phyloP scores from a whole-genome alignment of 352 stramenopile genomes.

The Globisporangium irregulare region DNA sequence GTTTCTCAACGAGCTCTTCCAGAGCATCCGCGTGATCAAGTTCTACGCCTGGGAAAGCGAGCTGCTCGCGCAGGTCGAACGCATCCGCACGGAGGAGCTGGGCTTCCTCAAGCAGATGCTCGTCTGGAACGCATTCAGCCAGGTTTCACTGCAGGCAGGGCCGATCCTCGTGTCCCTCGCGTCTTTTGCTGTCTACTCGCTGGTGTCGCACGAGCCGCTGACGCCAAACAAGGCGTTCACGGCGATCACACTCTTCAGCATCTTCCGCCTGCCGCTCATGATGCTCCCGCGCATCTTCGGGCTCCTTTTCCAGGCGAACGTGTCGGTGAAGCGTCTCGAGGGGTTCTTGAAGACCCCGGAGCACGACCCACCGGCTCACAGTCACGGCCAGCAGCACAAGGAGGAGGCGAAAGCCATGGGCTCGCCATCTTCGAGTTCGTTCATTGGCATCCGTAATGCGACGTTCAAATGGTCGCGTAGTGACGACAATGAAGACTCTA shows the following conservation, averaged over 20 bases:
- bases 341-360: conserved; percentile 41
- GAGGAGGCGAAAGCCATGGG: neutral
- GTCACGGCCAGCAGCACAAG: neutral
- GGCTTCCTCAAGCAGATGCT: conserved; percentile 44
- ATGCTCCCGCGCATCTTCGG: conserved; percentile 84
- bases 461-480: conserved; percentile 43
- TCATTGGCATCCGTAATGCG: conserved; percentile 41
- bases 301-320: conserved; percentile 50
- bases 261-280: conserved; percentile 94
- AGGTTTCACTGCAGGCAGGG: conserved; percentile 43
- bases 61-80: conserved; percentile 47
- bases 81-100: conserved; percentile 48
- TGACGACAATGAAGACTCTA: conserved; percentile 6
- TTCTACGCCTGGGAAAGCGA: conserved; percentile 74
- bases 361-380: conserved; percentile 16
- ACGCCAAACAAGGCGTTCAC: conserved; percentile 92
- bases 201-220: conserved; percentile 47
- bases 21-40: conserved; percentile 70
- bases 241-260: conserved; percentile 95
- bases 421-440: conserved; percentile 17
- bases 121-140: conserved; percentile 49
- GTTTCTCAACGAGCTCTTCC: conserved; percentile 55
- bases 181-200: conserved; percentile 64
- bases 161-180: conserved; percentile 59
- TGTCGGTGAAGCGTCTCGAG: conserved; percentile 56